Evolutionary conservation across 2,329 filamentous ascomycete genomes (phyloP).

Genomic region (Diaporthe sp.): DNA sequence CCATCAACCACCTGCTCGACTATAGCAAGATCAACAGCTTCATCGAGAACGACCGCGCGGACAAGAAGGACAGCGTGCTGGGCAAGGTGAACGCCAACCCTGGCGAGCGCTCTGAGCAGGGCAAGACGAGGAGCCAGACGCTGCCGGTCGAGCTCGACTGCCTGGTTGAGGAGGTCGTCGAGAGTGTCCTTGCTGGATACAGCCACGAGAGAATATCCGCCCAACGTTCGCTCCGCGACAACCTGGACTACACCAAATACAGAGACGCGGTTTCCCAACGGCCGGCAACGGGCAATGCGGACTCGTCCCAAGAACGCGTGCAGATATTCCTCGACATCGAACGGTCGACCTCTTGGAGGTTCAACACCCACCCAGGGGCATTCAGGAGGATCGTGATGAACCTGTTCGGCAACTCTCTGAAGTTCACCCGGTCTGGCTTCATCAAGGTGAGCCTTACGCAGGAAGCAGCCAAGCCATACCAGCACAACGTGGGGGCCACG

Average conservation of each 20-base stretch:
- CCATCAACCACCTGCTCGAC: slow-evolving; percentile 60
- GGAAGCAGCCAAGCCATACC: slow-evolving; percentile 48
- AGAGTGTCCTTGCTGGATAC: slow-evolving; percentile 53
- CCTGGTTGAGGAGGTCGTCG: slow-evolving; percentile 52
- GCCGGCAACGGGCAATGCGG: background rate
- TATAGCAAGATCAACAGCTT: slow-evolving; percentile 65
- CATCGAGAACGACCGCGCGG: slow-evolving; percentile 36
- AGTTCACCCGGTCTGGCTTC: slow-evolving; percentile 58
- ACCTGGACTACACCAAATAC: slow-evolving; percentile 9
- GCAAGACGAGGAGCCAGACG: slow-evolving; percentile 48
- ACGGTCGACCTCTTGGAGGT: slow-evolving; percentile 59
- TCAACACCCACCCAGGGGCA: slow-evolving; percentile 64
- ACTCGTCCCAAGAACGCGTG: slow-evolving; percentile 22
- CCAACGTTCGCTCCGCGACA: slow-evolving; percentile 10
- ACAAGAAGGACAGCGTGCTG: slow-evolving; percentile 38
- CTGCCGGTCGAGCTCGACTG: slow-evolving; percentile 47
- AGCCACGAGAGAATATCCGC: slow-evolving; percentile 45
- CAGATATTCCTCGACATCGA: slow-evolving; percentile 61
- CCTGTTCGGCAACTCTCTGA: slow-evolving; percentile 66
- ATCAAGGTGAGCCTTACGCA: slow-evolving; percentile 44
- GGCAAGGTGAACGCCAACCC: slow-evolving; percentile 37
- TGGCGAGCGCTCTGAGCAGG: slow-evolving; percentile 43
- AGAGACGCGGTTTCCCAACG: slow-evolving; percentile 2
- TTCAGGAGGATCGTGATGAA: slow-evolving; percentile 66
- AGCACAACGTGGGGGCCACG: slow-evolving; percentile 1